A percentile compares a stretch with the other conserved stretches of the same genome.
phyloP scores from a whole-genome alignment of 768 basidiomycete genomes.

The Boletus huronensis region DNA sequence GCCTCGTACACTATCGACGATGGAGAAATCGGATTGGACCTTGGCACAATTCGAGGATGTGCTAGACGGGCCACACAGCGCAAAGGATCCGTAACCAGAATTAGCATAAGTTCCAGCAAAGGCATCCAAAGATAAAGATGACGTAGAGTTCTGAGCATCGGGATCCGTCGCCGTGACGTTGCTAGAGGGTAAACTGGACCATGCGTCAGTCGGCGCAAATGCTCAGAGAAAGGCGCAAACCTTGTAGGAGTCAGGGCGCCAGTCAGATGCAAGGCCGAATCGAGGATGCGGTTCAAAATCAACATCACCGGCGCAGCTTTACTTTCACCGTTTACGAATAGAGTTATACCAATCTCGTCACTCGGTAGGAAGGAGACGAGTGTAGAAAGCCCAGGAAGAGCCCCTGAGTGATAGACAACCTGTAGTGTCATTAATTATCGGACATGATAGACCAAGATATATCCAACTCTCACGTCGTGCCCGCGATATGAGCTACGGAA shows the following conservation, averaged over 20 bases:
- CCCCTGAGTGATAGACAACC: conserved; percentile 36
- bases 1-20: conserved; percentile 19
- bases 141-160: not conserved
- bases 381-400: conserved; percentile 34
- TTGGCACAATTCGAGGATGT: conserved; percentile 20
- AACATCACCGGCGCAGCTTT: conserved; percentile 10
- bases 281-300: conserved; percentile 20
- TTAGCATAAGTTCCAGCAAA: conserved; percentile 37
- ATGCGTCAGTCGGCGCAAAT: not conserved
- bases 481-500: conserved; percentile 36
- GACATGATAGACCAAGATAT: not conserved
- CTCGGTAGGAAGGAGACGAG: conserved; percentile 33
- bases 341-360: conserved; percentile 35
- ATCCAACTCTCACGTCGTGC: conserved; percentile 33
- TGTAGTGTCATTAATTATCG: conserved; percentile 8
- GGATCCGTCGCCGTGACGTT: not conserved
- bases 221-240: not conserved
- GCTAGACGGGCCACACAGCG: conserved; percentile 33
- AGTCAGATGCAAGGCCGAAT: conserved; percentile 18
- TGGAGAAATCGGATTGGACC: conserved; percentile 29
- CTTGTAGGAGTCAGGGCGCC: not conserved
- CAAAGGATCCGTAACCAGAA: conserved; percentile 37
- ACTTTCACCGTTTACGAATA: conserved; percentile 32
- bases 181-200: not conserved
- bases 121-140: conserved; percentile 19